Base-by-base conservation (phyloP, 164 flowering plant genomes). In the Umbellularia californica region DNA sequence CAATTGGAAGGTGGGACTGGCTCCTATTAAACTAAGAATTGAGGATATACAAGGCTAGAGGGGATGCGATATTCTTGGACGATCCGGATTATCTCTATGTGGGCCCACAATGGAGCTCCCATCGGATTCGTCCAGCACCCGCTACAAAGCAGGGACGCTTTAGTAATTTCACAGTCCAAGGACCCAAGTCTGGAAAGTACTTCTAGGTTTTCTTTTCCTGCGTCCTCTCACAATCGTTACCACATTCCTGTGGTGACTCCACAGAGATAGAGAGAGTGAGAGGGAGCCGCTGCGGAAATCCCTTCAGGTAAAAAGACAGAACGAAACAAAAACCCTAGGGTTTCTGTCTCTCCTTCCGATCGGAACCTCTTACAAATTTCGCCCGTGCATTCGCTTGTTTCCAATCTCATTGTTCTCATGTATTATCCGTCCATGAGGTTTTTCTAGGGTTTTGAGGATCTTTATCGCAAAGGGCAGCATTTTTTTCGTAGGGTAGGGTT, bases 131-230 rank as follows among this genome's bases (percentile, higher is more conserved):
- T 5, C 35, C 5, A 3, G 35, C 35, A 5, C 33, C 35, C 35
- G 0, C 35, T 5, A 30, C 35, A 30, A 30, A 12, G 67, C 14
- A 25, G 67, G 68, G 68, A 23, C 6, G 24, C 14, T 65, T 25
- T 4, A 17, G 68, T 65, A 65, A 65, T 65, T 65, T 65, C 68
- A 65, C 14, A 65, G 27, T 25, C 68, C 28, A 65, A 65, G 68
- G 12, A 65, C 68, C 68, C 24, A 65, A 65, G 33, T 14, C 63
- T 55, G 20, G 60, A 55, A 20, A 55, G 60, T 55, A 55, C 60
- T 55, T 55, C 60, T 55, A 55, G 60, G 60, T 55, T 55, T 55
- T 55, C 28, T 14, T 24, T 66, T 67, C 69, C 19, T 23, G 23
- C 67, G 15, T 33, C 23, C 4, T 13, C n/a, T 55, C 60, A 7